Conservation (phyloP, 2,329 filamentous ascomycete genomes). For the Aspergillus aculeatinus region DNA sequence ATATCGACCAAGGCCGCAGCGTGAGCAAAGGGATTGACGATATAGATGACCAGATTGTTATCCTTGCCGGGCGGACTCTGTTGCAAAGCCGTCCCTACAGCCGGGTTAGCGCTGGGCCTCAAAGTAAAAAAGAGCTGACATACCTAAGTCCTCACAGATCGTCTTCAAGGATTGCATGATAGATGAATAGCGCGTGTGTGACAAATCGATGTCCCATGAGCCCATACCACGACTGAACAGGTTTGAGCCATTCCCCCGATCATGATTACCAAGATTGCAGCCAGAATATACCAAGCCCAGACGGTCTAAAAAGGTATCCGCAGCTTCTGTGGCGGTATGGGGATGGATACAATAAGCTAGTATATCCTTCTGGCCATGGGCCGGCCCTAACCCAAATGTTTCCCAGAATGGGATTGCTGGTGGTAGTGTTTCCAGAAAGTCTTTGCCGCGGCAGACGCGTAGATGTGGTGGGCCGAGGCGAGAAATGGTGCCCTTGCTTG, state of each 20-base stretch:
- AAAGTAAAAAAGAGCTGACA: slow-evolving; percentile 8
- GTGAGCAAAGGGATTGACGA: slow-evolving; percentile 56
- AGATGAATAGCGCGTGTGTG: slow-evolving; percentile 29
- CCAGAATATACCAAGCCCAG: slow-evolving; percentile 56
- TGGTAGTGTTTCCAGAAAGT: slow-evolving; percentile 55
- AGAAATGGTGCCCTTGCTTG: slow-evolving; percentile 36
- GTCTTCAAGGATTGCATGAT: slow-evolving; percentile 36
- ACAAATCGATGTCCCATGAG: slow-evolving; percentile 34
- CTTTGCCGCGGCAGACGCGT: slow-evolving; percentile 54
- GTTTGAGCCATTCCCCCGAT: slow-evolving; percentile 42
- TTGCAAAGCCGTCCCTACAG: slow-evolving; percentile 37
- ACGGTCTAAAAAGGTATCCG: slow-evolving; percentile 54
- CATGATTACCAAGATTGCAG: slow-evolving; percentile 57
- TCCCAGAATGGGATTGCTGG: slow-evolving; percentile 62
- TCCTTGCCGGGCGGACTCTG: slow-evolving; percentile 33
- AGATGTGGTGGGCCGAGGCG: slow-evolving; percentile 54
- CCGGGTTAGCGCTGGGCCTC: slow-evolving; percentile 17
- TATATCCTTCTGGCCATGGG: slow-evolving; percentile 57
- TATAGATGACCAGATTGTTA: slow-evolving; percentile 55
- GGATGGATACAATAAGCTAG: slow-evolving; percentile 59
- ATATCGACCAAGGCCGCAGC: slow-evolving; percentile 50
- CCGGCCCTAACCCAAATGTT: slow-evolving; percentile 57
- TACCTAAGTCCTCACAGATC: slow-evolving; percentile 41
- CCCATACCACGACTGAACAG: slow-evolving; percentile 40
- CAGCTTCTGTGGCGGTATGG: slow-evolving; percentile 45